A percentile compares a stretch with the other conserved stretches of the same genome.
Evolutionary conservation across 768 basidiomycete genomes (phyloP).

Genomic region (Lactifluus subvellereus): DNA sequence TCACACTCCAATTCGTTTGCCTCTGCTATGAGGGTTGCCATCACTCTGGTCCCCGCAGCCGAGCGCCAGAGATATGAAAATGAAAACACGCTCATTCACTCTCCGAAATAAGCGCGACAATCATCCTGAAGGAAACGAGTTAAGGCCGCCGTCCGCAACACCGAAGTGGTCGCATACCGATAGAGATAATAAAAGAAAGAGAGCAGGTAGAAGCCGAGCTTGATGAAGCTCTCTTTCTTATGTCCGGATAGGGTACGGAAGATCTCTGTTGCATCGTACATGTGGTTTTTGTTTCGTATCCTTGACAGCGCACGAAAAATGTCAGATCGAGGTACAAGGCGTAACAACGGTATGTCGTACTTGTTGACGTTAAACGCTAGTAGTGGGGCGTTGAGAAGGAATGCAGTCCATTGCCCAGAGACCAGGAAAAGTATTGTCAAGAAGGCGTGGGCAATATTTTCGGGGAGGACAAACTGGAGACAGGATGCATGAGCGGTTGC

Average conservation of each 20-base stretch:
- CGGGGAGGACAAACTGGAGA: conserved; percentile 90
- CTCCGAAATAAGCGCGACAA: conserved; percentile 47
- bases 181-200: conserved; percentile 93
- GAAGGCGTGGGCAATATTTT: conserved; percentile 92
- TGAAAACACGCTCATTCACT: conserved; percentile 30
- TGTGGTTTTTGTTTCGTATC: conserved; percentile 88
- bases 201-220: conserved; percentile 88
- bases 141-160: neutral
- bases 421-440: conserved; percentile 88
- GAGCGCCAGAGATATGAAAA: neutral
- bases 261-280: conserved; percentile 99
- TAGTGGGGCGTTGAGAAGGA: conserved; percentile 84
- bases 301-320: conserved; percentile 35
- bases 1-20: conserved; percentile 8
- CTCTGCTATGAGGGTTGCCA: neutral
- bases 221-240: conserved; percentile 95
- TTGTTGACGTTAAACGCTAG: conserved; percentile 92
- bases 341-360: conserved; percentile 41
- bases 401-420: conserved; percentile 91
- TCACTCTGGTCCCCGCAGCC: neutral
- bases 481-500: neutral
- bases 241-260: conserved; percentile 90
- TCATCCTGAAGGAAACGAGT: conserved; percentile 37
- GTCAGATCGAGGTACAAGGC: neutral
- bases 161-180: conserved; percentile 46